Percentiles rank a stretch among this genome's conserved stretches.
Evolutionary conservation across 805 yeast genomes (phyloP).

Genomic region (Nakazawaea ambrosiae): DNA sequence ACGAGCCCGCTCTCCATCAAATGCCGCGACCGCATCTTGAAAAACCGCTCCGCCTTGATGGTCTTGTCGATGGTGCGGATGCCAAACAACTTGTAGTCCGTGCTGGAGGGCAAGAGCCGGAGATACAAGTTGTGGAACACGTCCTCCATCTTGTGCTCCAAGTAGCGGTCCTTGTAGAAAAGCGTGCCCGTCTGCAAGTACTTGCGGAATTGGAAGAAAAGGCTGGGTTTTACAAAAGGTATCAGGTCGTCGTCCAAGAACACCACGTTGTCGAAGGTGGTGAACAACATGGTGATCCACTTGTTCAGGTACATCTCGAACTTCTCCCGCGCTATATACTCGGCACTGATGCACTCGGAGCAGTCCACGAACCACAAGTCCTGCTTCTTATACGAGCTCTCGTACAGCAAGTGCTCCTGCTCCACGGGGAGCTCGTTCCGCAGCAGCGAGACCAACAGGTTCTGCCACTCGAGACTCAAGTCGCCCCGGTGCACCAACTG

Average conservation of each 20-base stretch:
- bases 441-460: conserved; percentile 22
- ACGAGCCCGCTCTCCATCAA: conserved; percentile 44
- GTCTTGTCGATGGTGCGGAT: conserved; percentile 28
- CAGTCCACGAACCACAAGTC: conserved; percentile 27
- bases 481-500: conserved; percentile 39
- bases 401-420: conserved; percentile 12
- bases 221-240: conserved; percentile 19
- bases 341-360: conserved; percentile 18
- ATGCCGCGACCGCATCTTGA: conserved; percentile 33
- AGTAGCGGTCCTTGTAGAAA: conserved; percentile 45
- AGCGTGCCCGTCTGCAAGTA: conserved; percentile 30
- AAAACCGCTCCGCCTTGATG: conserved; percentile 30
- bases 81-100: conserved; percentile 31
- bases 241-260: conserved; percentile 47
- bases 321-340: conserved; percentile 14
- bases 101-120: conserved; percentile 36
- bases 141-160: conserved; percentile 14
- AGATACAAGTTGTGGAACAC: conserved; percentile 35
- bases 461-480: conserved; percentile 25
- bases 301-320: conserved; percentile 31
- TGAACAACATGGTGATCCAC: conserved; percentile 50
- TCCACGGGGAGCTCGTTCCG: conserved; percentile 20
- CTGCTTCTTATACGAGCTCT: conserved; percentile 22
- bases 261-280: conserved; percentile 48
- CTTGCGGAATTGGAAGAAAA: conserved; percentile 29